Evolutionary conservation across 768 basidiomycete species (phyloP), one percentile per base, ranked within the genome.

Genomic region (Exsudoporus frostii): DNA sequence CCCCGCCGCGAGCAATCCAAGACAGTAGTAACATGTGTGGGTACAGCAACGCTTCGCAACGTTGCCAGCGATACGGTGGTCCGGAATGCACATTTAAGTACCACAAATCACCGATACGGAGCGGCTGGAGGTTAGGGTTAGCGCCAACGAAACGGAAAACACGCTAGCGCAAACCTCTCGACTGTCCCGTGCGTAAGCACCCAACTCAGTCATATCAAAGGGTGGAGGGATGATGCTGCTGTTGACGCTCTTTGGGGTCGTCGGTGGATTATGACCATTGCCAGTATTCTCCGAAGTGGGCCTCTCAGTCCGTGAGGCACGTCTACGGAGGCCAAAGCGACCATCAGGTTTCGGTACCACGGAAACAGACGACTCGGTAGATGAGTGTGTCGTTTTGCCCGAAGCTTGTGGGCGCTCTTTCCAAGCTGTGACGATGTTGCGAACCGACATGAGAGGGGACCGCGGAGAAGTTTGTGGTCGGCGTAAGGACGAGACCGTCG

Each of bases 1-100:
- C 87, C 1, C 91, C 92, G 14, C 85, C 86, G 1, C 88, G 81
- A 6, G 90, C 86, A 50, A 90, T 77, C 94, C 94, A 97, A 10
- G 89, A 90, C 4, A 97, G 77, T 2, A 94, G 73, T 3, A 97
- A 77, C 73, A 89, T 85, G 57, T 90, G 82, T n/a, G 83, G 90
- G 63, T 89, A 95, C 1, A 90, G 76, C 42, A 91, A 76, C 0
- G 86, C 92, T 65, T 90, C 89, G 63, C 83, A 93, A 56, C 90
- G 79, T 71, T 85, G 82, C 90, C 88, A 92, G 54, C 78, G 73
- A 68, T 85, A 93, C 0, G 89, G 88, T 20, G 86, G 83, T 5
- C 80, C 65, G 0, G 88, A 86, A 63, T 97, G 94, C 0, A 96
- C 94, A 51, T 97, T 96, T 49, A 97, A 81, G 65, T 93, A 97